Base-by-base conservation (phyloP, 805 yeast genomes). In the Monosporozyma aquatica region DNA sequence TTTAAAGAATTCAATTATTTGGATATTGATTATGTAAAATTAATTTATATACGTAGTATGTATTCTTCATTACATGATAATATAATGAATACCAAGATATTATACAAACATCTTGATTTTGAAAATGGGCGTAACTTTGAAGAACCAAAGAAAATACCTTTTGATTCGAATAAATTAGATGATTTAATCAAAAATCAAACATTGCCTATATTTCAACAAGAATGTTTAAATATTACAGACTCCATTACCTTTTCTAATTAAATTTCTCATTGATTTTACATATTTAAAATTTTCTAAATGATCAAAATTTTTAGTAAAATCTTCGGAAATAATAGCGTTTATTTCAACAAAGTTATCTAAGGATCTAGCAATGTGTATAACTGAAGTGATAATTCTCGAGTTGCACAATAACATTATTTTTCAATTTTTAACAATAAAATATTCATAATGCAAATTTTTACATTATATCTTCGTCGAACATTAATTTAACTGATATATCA, bases 81-180 rank as follows among this genome's bases (percentile, higher is more conserved):
- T 33, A 13, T 1, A 33, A 6, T 6, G 21, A 21, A 17, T 17
- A 11, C 25, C 9, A 21, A 17, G 25, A 1, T 33, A 8, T 21
- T 33, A 21, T 20, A 33, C 13, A 33, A 33, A 33, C 24, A 33
- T 33, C 24, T 33, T 6, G 36, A 33, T 21, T 33, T 33, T 18
- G 17, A 33, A 33, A 33, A 33, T 20, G 36, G 21, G 6, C 13
- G 24, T 33, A 33, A 33, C 8, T 21, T 2, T 33, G 26, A 33
- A 13, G 36, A 33, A 21, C 36, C 36, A 33, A 33, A 11, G 18
- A 33, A 33, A 21, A 33, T 33, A 33, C 25, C 36, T 33, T 21
- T 33, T 33, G 25, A 33, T 21, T 33, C 36, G 7, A 14, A 13
- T 21, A 33, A 33, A 20, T 33, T 33, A 21, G 26, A 33, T 10